Percentiles rank a stretch among this genome's conserved stretches.
phyloP scores from a whole-genome alignment of 2,329 filamentous ascomycete genomes.

The Emmonsiellopsis sp. region DNA sequence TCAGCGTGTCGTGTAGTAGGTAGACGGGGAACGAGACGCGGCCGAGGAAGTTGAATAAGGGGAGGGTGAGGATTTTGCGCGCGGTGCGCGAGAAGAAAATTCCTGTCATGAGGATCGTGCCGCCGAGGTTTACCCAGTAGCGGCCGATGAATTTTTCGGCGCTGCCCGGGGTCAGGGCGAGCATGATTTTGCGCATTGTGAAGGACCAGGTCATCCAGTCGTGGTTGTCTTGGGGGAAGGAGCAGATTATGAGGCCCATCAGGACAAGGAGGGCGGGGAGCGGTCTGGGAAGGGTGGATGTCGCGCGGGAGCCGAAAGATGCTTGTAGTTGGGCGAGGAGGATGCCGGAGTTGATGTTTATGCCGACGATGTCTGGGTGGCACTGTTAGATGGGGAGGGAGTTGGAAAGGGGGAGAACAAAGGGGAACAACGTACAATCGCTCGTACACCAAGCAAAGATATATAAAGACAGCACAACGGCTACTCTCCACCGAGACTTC shows the following conservation, averaged over 20 bases:
- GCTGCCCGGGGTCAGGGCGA: slow-evolving; percentile 9
- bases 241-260: slow-evolving; percentile 14
- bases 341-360: slow-evolving; percentile 18
- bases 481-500: slow-evolving; percentile 24
- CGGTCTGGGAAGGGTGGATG: slow-evolving; percentile 11
- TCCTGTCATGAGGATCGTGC: slow-evolving; percentile 13
- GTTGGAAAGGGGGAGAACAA: background rate
- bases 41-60: slow-evolving; percentile 18
- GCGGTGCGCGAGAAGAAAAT: slow-evolving; percentile 15
- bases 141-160: slow-evolving; percentile 11
- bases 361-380: slow-evolving; percentile 13
- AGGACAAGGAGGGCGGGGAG: slow-evolving; percentile 14
- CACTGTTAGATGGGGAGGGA: background rate
- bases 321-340: slow-evolving; percentile 18
- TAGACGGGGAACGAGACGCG: slow-evolving; percentile 19
- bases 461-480: slow-evolving; percentile 28
- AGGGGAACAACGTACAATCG: slow-evolving; percentile 11
- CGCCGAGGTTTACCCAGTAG: slow-evolving; percentile 16
- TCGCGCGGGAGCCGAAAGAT: slow-evolving; percentile 11
- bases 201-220: slow-evolving; percentile 16
- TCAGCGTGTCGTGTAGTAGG: slow-evolving; percentile 17
- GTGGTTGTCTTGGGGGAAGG: slow-evolving; percentile 16
- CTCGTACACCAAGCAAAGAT: slow-evolving; percentile 25
- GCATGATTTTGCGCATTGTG: slow-evolving; percentile 8
- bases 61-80: slow-evolving; percentile 9